A percentile compares a stretch with the other conserved stretches of the same genome.
These are phyloP conservation scores for Eutrema salsugineum DNA, from an alignment of 441 rosid species.

Conservation along the genomic window DNA sequence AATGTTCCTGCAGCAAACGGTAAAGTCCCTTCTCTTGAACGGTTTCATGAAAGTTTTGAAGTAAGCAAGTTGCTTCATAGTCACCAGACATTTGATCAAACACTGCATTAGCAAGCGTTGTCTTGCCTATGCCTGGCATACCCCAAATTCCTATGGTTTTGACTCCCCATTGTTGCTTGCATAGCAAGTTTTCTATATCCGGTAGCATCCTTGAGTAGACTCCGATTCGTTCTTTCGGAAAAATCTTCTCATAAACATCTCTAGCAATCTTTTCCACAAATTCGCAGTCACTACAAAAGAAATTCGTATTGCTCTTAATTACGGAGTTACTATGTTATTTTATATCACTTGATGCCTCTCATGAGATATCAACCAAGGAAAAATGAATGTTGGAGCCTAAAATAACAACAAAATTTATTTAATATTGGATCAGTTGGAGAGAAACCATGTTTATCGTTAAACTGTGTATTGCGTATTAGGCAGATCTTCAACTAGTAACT, in stretches of 20 bases:
- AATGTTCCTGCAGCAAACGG: not conserved
- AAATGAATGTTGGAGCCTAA: not conserved
- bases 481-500: no score
- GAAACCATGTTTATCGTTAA: no score
- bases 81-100: not conserved
- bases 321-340: no score
- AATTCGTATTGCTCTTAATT: no score
- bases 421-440: no score
- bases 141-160: not conserved
- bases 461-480: no score
- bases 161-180: conserved; percentile 6
- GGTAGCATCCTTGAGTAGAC: conserved; percentile 3
- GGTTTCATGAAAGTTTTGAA: not conserved
- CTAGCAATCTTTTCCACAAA: not conserved
- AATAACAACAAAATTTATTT: no score
- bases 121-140: conserved; percentile 17
- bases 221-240: not conserved
- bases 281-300: not conserved
- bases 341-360: no score
- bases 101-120: not conserved
- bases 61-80: not conserved
- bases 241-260: not conserved
- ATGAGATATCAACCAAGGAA: not conserved
- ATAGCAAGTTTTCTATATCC: not conserved
- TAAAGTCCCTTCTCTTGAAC: not conserved